These are phyloP conservation scores for Aspergillus sp. DNA, from an alignment of 2,329 filamentous ascomycete species.

Conservation along the genomic window DNA sequence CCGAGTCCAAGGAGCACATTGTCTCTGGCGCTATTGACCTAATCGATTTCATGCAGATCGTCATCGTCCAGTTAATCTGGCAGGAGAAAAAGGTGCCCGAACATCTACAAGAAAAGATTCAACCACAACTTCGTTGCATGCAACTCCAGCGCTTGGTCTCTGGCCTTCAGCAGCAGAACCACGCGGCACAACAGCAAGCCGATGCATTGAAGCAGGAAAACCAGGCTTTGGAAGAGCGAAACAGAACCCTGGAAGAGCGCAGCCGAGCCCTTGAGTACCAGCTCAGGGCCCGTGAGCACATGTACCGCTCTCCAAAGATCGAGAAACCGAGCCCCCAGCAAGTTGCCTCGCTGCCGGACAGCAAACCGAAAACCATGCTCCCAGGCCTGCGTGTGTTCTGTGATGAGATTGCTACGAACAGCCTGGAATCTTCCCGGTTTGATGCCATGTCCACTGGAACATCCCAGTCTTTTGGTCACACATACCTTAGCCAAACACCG, in stretches of 20 bases:
- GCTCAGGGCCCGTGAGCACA: slow-evolving; percentile 39
- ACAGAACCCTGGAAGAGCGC: slow-evolving; percentile 35
- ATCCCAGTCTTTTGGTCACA: slow-evolving; percentile 29
- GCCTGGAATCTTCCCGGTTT: slow-evolving; percentile 24
- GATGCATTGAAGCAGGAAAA: slow-evolving; percentile 37
- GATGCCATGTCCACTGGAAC: slow-evolving; percentile 25
- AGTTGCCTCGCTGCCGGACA: slow-evolving; percentile 26
- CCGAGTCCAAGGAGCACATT: slow-evolving; percentile 44
- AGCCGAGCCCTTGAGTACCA: slow-evolving; percentile 39
- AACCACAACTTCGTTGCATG: slow-evolving; percentile 40
- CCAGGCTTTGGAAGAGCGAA: slow-evolving; percentile 34
- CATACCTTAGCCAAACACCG: slow-evolving; percentile 33
- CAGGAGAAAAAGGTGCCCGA: slow-evolving; percentile 36
- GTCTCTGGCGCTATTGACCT: slow-evolving; percentile 39
- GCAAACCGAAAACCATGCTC: slow-evolving; percentile 33
- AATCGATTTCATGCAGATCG: slow-evolving; percentile 39
- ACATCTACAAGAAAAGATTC: slow-evolving; percentile 39
- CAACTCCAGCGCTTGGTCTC: slow-evolving; percentile 37
- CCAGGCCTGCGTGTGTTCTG: slow-evolving; percentile 38
- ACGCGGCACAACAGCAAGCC: slow-evolving; percentile 34
- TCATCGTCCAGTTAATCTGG: slow-evolving; percentile 36
- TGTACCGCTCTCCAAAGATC: slow-evolving; percentile 38
- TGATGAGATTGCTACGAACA: slow-evolving; percentile 30
- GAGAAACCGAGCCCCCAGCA: slow-evolving; percentile 29
- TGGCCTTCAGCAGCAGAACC: slow-evolving; percentile 38